Percentiles rank a stretch among this genome's conserved stretches.
phyloP scores from a whole-genome alignment of 208 protist species.

The Angomonas ambiguus region DNA sequence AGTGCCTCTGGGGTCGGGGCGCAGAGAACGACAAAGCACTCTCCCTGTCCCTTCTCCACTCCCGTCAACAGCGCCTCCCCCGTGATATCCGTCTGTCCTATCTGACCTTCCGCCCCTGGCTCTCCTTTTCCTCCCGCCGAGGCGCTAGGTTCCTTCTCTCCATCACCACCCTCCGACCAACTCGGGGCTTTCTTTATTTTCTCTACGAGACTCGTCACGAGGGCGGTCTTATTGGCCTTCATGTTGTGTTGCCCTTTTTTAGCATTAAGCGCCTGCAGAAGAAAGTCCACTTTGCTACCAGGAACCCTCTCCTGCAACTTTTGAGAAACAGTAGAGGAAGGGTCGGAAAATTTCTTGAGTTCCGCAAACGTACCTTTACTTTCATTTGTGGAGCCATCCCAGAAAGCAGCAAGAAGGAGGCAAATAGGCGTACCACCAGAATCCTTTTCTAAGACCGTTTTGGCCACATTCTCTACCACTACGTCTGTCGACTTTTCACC shows the following conservation, averaged over 20 bases:
- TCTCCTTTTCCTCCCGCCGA: not conserved
- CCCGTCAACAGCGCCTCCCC: slow-evolving; percentile 21
- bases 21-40: slow-evolving; percentile 61
- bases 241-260: slow-evolving; percentile 70
- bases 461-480: not conserved
- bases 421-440: slow-evolving; percentile 5
- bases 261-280: slow-evolving; percentile 77
- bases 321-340: not conserved
- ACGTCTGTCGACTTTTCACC: not conserved
- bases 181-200: slow-evolving; percentile 34
- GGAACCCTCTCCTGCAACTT: not conserved
- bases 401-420: slow-evolving; percentile 66
- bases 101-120: not conserved
- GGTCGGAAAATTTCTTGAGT: slow-evolving; percentile 47
- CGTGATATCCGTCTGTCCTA: slow-evolving; percentile 38
- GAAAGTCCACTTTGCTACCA: slow-evolving; percentile 36
- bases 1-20: slow-evolving; percentile 25
- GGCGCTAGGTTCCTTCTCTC: not conserved
- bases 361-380: slow-evolving; percentile 53
- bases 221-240: slow-evolving; percentile 43
- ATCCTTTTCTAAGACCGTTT: not conserved
- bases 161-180: slow-evolving; percentile 5
- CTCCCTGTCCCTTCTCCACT: slow-evolving; percentile 55
- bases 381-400: slow-evolving; percentile 56
- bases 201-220: slow-evolving; percentile 55